phyloP scores from a whole-genome alignment of 1,284 basidiomycete genomes.

The Gomphus sp. region DNA sequence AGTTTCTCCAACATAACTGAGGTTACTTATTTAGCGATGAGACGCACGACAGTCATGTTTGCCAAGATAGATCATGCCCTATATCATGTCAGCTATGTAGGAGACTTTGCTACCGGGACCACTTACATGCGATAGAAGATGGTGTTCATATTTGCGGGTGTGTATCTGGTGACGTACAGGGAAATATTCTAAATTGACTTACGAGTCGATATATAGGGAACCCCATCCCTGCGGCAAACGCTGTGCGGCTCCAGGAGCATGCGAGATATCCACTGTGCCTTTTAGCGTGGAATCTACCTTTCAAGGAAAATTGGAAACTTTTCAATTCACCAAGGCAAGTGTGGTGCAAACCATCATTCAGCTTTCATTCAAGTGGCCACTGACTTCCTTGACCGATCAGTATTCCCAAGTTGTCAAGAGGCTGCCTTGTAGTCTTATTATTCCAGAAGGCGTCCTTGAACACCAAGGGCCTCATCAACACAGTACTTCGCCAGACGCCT shows the following conservation, averaged over 20 bases:
- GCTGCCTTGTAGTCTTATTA: conserved; percentile 35
- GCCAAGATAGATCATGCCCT: conserved; percentile 42
- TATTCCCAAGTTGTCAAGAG: conserved; percentile 30
- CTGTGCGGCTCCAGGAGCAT: conserved; percentile 38
- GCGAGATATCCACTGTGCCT: conserved; percentile 48
- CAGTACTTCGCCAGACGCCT: conserved; percentile 27
- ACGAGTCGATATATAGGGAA: conserved; percentile 25
- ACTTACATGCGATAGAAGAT: conserved; percentile 40
- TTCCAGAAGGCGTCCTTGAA: conserved; percentile 29
- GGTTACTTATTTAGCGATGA: conserved; percentile 27
- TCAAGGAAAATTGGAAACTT: conserved; percentile 33
- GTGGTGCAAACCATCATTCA: conserved; percentile 19
- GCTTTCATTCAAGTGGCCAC: neutral
- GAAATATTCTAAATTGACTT: neutral
- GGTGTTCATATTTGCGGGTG: conserved; percentile 53
- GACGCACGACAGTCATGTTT: conserved; percentile 36
- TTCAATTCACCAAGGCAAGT: conserved; percentile 39
- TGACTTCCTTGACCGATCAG: neutral
- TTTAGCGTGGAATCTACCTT: conserved; percentile 51
- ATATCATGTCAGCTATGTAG: conserved; percentile 44
- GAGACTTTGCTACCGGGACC: conserved; percentile 39
- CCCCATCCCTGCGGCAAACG: conserved; percentile 35
- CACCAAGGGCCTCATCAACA: conserved; percentile 44
- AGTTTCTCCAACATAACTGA: neutral
- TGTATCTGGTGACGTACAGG: conserved; percentile 15